Evolutionary conservation across 2,329 filamentous ascomycete species (phyloP).

Genomic region (Fusarium goolgardi): DNA sequence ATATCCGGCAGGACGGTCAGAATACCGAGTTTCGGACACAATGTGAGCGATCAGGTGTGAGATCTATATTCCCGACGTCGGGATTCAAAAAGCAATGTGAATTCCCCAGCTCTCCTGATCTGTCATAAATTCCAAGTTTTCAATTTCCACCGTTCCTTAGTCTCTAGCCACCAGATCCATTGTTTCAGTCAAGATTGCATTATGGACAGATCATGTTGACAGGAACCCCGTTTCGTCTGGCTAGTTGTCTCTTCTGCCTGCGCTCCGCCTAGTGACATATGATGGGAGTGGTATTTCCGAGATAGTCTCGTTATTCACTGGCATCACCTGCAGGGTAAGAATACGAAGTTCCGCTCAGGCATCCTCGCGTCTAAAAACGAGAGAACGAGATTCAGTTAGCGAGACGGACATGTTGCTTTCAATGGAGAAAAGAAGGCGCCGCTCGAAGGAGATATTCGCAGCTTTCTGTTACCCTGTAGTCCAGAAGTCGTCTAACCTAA

Average conservation of each 20-base stretch:
- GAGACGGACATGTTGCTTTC: not conserved
- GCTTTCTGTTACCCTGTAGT: too few relatives aligned
- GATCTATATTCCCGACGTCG: not conserved
- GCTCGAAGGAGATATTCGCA: too few relatives aligned
- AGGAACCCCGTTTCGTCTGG: not conserved
- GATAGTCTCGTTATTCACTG: not conserved
- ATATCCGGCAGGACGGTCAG: not conserved
- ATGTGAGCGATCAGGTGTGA: not conserved
- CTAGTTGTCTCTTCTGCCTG: not conserved
- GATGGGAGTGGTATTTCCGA: not conserved
- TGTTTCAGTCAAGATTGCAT: not conserved
- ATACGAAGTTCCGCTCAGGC: too few relatives aligned
- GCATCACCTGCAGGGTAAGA: not conserved
- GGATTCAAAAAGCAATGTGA: not conserved
- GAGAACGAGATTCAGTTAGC: not conserved
- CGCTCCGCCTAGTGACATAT: too few relatives aligned
- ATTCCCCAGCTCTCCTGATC: too few relatives aligned
- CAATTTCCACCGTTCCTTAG: not conserved
- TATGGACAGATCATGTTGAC: not conserved
- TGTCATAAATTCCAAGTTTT: not conserved
- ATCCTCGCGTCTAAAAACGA: too few relatives aligned
- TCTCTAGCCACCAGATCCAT: not conserved
- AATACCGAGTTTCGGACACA: not conserved
- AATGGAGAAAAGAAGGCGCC: too few relatives aligned
- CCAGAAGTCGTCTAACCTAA: too few relatives aligned